Conservation (phyloP, 2,329 filamentous ascomycete genomes). For the Pestalotiopsis sp. region DNA sequence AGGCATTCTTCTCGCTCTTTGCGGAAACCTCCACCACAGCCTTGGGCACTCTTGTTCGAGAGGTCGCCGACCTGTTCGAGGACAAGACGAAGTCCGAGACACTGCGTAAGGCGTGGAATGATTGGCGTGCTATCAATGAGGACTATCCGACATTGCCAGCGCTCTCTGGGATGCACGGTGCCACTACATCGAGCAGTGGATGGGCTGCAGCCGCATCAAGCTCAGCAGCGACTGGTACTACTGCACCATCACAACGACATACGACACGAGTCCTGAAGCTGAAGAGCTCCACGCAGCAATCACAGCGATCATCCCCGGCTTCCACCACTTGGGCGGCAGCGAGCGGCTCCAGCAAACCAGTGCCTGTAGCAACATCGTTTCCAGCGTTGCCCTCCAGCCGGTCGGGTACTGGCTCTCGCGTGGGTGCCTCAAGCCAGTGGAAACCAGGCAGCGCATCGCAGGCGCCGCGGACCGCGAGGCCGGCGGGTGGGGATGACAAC, state of each 20-base stretch:
- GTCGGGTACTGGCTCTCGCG: slow-evolving; percentile 16
- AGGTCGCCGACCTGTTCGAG: slow-evolving; percentile 92
- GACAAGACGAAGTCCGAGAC: slow-evolving; percentile 73
- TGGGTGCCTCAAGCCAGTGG: slow-evolving; percentile 26
- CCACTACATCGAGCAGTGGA: slow-evolving; percentile 56
- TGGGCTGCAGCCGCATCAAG: slow-evolving; percentile 63
- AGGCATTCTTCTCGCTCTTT: slow-evolving; percentile 86
- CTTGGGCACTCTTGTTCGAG: slow-evolving; percentile 85
- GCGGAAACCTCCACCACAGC: slow-evolving; percentile 76
- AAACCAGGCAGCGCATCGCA: slow-evolving; percentile 17
- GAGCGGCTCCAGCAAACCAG: slow-evolving; percentile 16
- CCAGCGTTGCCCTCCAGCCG: slow-evolving; percentile 29
- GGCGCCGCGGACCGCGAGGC: slow-evolving; percentile 12
- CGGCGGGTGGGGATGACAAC: slow-evolving; percentile 54
- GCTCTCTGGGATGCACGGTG: slow-evolving; percentile 68
- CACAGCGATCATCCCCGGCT: slow-evolving; percentile 32
- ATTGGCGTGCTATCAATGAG: slow-evolving; percentile 95
- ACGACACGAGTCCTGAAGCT: slow-evolving; percentile 60
- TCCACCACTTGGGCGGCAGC: slow-evolving; percentile 16
- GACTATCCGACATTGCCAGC: slow-evolving; percentile 90
- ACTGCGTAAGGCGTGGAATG: slow-evolving; percentile 85
- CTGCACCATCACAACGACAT: slow-evolving; percentile 48
- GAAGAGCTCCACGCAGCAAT: slow-evolving; percentile 54
- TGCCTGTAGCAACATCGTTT: slow-evolving; percentile 26
- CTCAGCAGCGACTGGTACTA: slow-evolving; percentile 56